Conservation (phyloP, 2,329 filamentous ascomycete genomes). For the Colletotrichum karsti region DNA sequence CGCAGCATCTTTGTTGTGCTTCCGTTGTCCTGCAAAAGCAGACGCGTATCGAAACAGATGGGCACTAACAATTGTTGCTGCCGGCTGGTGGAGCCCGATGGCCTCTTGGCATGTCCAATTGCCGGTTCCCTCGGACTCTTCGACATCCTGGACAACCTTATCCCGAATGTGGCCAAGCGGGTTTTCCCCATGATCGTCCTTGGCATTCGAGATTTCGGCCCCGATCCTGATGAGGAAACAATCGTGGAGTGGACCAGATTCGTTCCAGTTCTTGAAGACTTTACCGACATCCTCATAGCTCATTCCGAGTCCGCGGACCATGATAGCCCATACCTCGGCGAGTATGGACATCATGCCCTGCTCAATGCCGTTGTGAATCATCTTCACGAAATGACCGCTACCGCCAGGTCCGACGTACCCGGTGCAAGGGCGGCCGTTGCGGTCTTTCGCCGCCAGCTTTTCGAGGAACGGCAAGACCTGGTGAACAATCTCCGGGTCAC, state of each 20-base stretch:
- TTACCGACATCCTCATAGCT: slow-evolving; percentile 67
- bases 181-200: slow-evolving; percentile 50
- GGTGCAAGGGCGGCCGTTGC: slow-evolving; percentile 67
- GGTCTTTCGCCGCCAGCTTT: slow-evolving; percentile 70
- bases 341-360: slow-evolving; percentile 74
- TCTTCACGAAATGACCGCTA: slow-evolving; percentile 77
- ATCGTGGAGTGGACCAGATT: slow-evolving; percentile 60
- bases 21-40: slow-evolving; percentile 64
- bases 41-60: slow-evolving; percentile 72
- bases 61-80: slow-evolving; percentile 69
- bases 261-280: slow-evolving; percentile 69
- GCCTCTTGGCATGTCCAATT: slow-evolving; percentile 72
- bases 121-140: slow-evolving; percentile 72
- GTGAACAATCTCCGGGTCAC: slow-evolving; percentile 64
- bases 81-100: slow-evolving; percentile 67
- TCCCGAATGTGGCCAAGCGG: slow-evolving; percentile 71
- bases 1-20: not conserved
- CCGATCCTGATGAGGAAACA: slow-evolving; percentile 73
- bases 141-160: slow-evolving; percentile 76
- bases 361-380: slow-evolving; percentile 80
- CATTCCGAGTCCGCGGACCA: slow-evolving; percentile 67
- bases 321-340: slow-evolving; percentile 71
- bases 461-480: slow-evolving; percentile 68
- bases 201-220: slow-evolving; percentile 65
- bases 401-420: slow-evolving; percentile 68